These are phyloP conservation scores for Colletotrichum higginsianum DNA, from an alignment of 2,329 filamentous ascomycete genomes.

Conservation along the genomic window DNA sequence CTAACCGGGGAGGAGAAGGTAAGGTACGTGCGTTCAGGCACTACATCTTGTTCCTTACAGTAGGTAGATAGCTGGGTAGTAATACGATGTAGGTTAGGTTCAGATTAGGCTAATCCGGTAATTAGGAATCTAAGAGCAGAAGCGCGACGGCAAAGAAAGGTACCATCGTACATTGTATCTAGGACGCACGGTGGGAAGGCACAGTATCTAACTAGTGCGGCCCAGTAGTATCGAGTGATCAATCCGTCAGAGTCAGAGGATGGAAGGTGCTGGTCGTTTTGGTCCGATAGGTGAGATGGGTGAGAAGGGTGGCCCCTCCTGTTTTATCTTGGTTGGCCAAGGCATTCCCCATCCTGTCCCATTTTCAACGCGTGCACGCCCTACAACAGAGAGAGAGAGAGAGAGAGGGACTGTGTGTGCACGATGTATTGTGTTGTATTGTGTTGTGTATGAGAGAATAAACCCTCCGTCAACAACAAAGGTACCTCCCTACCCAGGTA, in stretches of 20 bases:
- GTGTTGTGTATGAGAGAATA: too few species aligned
- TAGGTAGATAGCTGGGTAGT: background rate
- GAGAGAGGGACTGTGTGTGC: too few species aligned
- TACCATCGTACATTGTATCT: background rate
- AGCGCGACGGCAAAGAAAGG: background rate
- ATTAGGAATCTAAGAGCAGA: too few species aligned
- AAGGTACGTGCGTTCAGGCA: conserved; percentile 32
- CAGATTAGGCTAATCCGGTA: too few species aligned
- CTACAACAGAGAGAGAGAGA: too few species aligned
- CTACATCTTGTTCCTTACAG: background rate
- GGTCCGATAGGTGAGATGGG: background rate
- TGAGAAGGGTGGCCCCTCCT: conserved; percentile 23
- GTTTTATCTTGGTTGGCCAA: conserved; percentile 39
- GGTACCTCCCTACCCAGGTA: background rate
- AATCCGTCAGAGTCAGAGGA: background rate
- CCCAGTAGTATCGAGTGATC: conserved; percentile 25
- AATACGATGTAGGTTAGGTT: too few species aligned
- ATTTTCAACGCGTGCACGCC: conserved; percentile 2
- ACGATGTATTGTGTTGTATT: too few species aligned
- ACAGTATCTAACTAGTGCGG: conserved; percentile 16
- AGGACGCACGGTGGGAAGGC: background rate
- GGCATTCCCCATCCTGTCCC: conserved; percentile 23
- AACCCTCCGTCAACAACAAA: background rate
- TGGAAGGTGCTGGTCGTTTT: conserved; percentile 23
- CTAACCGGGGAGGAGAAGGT: background rate